A percentile compares a stretch with the other conserved stretches of the same genome.
Conservation (phyloP, 352 stramenopile genomes). For the Thraustochytrium sp. region DNA sequence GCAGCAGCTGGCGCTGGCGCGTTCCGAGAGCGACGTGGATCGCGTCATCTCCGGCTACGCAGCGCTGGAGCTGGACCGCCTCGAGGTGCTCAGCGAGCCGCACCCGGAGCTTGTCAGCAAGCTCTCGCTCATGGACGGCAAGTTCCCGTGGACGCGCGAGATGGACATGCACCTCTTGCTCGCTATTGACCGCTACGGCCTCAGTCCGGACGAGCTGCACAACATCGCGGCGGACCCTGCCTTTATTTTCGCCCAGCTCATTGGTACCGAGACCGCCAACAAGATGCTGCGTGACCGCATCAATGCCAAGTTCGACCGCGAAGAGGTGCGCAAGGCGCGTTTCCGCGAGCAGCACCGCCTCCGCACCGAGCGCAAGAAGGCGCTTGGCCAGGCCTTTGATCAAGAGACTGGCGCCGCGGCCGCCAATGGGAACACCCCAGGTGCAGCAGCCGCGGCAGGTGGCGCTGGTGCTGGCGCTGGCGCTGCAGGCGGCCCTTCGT, state of each 20-base stretch:
- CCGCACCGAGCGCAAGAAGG: neutral
- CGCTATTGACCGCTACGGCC: neutral
- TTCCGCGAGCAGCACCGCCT: neutral
- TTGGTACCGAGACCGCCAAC: neutral
- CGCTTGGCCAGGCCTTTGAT: neutral
- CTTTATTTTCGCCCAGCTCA: constrained; percentile 7
- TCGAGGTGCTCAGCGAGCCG: neutral
- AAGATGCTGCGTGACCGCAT: neutral
- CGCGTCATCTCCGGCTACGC: neutral
- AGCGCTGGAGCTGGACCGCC: neutral
- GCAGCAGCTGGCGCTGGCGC: neutral
- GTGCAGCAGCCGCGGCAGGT: neutral
- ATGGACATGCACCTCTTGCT: constrained; percentile 38
- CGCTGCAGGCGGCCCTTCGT: neutral
- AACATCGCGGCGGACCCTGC: constrained; percentile 10
- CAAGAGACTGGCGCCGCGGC: no score
- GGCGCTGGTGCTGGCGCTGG: neutral
- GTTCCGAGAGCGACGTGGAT: neutral
- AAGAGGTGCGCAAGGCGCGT: neutral
- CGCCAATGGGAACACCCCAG: no score
- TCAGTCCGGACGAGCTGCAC: neutral
- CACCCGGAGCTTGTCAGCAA: neutral
- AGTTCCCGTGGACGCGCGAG: constrained; percentile 13
- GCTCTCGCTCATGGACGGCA: neutral
- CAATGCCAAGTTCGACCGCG: neutral